These are phyloP conservation scores for Aeminium ludgeri DNA, from an alignment of 495 filamentous ascomycete species.

Conservation along the genomic window DNA sequence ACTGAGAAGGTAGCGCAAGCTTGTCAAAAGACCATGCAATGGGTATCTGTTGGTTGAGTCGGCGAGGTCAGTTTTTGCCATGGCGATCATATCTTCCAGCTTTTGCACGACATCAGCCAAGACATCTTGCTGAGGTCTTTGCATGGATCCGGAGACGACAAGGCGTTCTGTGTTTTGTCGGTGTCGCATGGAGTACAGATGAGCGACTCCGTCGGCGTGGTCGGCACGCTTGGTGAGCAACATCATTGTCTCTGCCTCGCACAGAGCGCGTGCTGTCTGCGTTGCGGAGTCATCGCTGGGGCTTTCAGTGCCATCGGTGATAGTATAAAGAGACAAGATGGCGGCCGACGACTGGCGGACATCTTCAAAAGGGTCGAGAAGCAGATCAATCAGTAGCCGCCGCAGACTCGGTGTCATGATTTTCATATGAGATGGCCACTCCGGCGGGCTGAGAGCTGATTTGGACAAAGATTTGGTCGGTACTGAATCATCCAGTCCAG, in stretches of 20 bases:
- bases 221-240: slow-evolving; percentile 58
- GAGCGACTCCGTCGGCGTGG: slow-evolving; percentile 69
- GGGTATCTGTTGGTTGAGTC: slow-evolving; percentile 20
- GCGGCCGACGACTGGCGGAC: slow-evolving; percentile 49
- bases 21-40: slow-evolving; percentile 31
- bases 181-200: slow-evolving; percentile 23
- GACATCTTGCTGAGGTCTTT: background rate
- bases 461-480: slow-evolving; percentile 17
- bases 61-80: slow-evolving; percentile 15
- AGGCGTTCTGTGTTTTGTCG: background rate
- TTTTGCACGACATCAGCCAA: slow-evolving; percentile 7
- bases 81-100: slow-evolving; percentile 16
- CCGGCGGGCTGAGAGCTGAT: slow-evolving; percentile 21
- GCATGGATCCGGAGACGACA: background rate
- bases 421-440: slow-evolving; percentile 36
- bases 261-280: background rate
- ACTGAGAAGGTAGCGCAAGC: slow-evolving; percentile 24
- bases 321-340: slow-evolving; percentile 28
- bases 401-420: slow-evolving; percentile 36
- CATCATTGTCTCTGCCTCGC: slow-evolving; percentile 39
- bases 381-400: slow-evolving; percentile 49
- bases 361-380: slow-evolving; percentile 86
- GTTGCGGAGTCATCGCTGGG: background rate
- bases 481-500: slow-evolving; percentile 29
- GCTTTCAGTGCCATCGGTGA: background rate